Base-by-base conservation (phyloP, 495 filamentous ascomycete genomes). In the Podospora sp. region DNA sequence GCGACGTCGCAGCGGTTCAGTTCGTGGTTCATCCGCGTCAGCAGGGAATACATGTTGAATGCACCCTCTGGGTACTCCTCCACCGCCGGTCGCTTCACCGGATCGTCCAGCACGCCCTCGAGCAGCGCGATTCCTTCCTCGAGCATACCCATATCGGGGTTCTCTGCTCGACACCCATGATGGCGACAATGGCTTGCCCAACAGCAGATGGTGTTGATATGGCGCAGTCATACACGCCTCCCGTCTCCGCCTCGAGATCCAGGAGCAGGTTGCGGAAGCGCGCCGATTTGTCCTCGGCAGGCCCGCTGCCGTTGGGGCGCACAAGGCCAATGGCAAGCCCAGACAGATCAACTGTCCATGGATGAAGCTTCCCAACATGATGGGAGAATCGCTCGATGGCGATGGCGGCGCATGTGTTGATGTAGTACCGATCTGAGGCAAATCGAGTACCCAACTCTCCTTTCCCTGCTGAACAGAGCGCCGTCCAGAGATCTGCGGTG, bases 241-340 rank as follows among this genome's bases (percentile, higher is more conserved):
- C 29, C 29, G 29, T 33, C 29, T 33, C 29, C 3, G 29, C 29
- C 29, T 33, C 29, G 4, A 33, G 8, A 3, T 33, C 29, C 29
- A 3, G 29, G 8, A 33, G 29, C 29, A 52, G 49, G 4, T 52
- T 5, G 4, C 3, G 3, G 12, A 52, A 52, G 14, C 49, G 62
- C 16, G 33, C 24, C 4, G 62, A 56, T 49, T 65, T 65, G 8
- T 65, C 62, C 22, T 65, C 62, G 14, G 40, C 18, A 20, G 21
- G 8, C 16, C 62, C 62, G 16, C 1, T 12, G 11, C 62, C 62
- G 62, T 57, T 65, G n/a, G 62, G 62, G 18, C 35, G 62, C n/a
- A 65, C 1, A 7, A 65, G 29, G 26, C 62, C 62, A 26, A 65
- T 65, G 50, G 46, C 50, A 25, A 65, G 16, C 46, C 62, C 62